Base-by-base conservation (phyloP, 495 filamentous ascomycete species). In the Neurospora cerealis region DNA sequence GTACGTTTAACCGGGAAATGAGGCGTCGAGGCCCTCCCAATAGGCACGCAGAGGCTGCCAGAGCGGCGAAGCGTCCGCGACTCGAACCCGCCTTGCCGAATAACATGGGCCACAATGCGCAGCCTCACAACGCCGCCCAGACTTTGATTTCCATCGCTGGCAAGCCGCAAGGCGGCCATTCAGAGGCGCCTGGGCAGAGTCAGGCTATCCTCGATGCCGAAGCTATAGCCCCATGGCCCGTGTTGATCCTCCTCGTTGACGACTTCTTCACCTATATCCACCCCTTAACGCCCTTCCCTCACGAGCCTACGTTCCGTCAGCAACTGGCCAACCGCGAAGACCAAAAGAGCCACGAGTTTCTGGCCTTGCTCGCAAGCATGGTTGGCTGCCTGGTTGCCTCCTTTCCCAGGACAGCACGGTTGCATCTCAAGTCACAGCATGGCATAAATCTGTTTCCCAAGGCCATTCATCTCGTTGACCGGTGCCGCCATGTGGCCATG, bases 201-300 rank as follows among this genome's bases (percentile, higher is more conserved):
- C 78, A 81, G 0, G 78, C 80, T 4, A 82, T 80, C n/a, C 81
- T 86, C 36, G 85, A 83, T 75, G 90, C 90, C 48, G 94, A 97
- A 80, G 84, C 89, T 0, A 96, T 97, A 66, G 93, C 92, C 73
- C 88, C 92, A 0, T 79, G 90, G 76, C 81, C 87, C 39, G 88
- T 91, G 0, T 81, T 96, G 60, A 84, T 89, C 62, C 83, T 89
- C 4, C 85, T 96, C 7, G 84, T 97, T 15, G 92, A 95, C 79
- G 94, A 97, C 82, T 96, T 93, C 82, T 96, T 96, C 78, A 94
- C 90, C 9, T 95, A 94, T 79, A 93, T 96, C 71, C 92, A 97
- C 78, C 94, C 94, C 2, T 84, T 97, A n/a, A 86, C 90, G 40
- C 94, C 94, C 0, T 88, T 97, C 69, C 94, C 94, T 0, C 94